Base-by-base conservation (phyloP, 2,329 filamentous ascomycete genomes). In the Curvularia verruculosa region DNA sequence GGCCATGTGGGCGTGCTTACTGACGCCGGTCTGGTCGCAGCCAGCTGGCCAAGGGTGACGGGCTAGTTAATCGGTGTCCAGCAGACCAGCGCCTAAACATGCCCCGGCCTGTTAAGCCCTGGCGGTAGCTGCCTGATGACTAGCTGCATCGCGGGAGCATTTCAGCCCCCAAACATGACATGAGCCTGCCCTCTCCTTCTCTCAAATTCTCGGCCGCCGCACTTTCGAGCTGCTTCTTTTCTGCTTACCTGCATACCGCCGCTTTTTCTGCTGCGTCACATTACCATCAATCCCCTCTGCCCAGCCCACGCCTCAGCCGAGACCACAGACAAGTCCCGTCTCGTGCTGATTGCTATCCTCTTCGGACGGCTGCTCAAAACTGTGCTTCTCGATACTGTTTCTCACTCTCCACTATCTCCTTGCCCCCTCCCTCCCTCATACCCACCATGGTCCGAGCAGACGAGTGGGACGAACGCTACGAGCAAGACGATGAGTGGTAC, bases 401-500 rank as follows among this genome's bases (percentile, higher is more conserved):
- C 9, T 26, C 26, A 28, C 47, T 6, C 34, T 45, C 43, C 6
- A 21, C 6, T 18, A n/a, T n/a, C n/a, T n/a, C n/a, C n/a, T n/a
- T n/a, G n/a, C 48, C 10, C 15, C 13, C 23, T 37, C 2, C 31
- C 19, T 40, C 24, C n/a, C 26, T 24, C 26, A 28, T 36, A 15
- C n/a, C 21, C 41, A 56, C 21, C 31, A 74, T 74, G 72, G 61
- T 66, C 29, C 61, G 53, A 21, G 55, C 66, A 59, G 63, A 67
- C 51, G 64, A 59, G 49, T 75, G 65, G 65, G 71, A 73, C 49
- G 62, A 72, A 49, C 61, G 64, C 26, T 55, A 56, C 52, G 70
- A 71, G 37, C 69, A 73, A 40, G 70, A 73, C 24, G 71, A 73
- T 47, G 73, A 75, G 66, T 74, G 68, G 68, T 68, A 66, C 47